Evolutionary conservation across 805 yeast genomes (phyloP).

Genomic region (Candida parachauliodes): DNA sequence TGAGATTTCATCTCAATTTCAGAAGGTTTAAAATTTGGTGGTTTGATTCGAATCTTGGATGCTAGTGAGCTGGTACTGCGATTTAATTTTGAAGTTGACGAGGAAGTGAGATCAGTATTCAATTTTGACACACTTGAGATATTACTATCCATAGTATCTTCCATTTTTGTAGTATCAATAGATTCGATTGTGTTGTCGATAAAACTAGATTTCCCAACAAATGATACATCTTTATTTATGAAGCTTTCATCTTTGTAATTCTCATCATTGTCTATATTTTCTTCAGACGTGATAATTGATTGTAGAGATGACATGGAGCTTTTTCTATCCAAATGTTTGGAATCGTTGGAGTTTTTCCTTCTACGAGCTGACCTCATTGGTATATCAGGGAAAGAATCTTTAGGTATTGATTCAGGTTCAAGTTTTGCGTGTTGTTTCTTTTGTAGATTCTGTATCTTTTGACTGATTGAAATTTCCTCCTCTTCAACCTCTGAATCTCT

Average conservation of each 20-base stretch:
- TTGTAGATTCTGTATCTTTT: constrained; percentile 5
- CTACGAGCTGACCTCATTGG: constrained; percentile 22
- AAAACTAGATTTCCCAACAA: not conserved
- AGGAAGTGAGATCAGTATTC: not conserved
- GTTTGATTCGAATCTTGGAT: constrained; percentile 9
- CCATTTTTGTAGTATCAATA: not conserved
- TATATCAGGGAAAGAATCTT: constrained; percentile 2
- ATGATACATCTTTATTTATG: not conserved
- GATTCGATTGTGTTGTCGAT: constrained; percentile 1
- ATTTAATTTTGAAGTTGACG: constrained; percentile 3
- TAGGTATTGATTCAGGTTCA: not conserved
- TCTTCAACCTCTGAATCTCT: no score
- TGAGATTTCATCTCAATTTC: not conserved
- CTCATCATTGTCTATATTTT: not conserved
- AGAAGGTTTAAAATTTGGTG: constrained; percentile 6
- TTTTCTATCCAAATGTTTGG: not conserved
- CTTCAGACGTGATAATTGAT: constrained; percentile 3
- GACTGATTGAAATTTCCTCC: constrained; percentile 4
- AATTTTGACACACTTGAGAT: not conserved
- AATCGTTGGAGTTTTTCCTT: constrained; percentile 14
- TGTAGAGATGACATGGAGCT: constrained; percentile 1
- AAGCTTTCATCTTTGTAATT: not conserved
- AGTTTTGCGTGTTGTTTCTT: not conserved
- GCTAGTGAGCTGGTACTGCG: constrained; percentile 11
- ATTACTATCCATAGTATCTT: constrained; percentile 3